Base-by-base conservation (phyloP, 2,329 filamentous ascomycete genomes). In the Stagonosporopsis vannaccii region DNA sequence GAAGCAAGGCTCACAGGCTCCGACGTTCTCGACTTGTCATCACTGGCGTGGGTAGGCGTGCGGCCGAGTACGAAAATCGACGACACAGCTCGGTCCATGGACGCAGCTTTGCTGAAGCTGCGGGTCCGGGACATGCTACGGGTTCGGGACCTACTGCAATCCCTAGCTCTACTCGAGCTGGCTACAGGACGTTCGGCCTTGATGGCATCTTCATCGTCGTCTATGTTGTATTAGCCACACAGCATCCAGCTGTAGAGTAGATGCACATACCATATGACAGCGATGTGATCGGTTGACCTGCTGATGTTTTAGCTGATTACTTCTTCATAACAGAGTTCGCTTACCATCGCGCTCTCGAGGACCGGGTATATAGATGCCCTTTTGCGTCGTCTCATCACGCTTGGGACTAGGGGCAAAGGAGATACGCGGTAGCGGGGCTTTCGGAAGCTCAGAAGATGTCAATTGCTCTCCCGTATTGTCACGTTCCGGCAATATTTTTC, bases 1-100 rank as follows among this genome's bases (percentile, higher is more conserved):
- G 70, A 66, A 0, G 76, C 76, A 44, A 83, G 39, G 45, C 82
- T 79, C 26, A 75, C 58, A 28, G 84, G 83, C 23, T 76, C 67
- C 0, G 79, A 81, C 55, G 83, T 83, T 2, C 79, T 71, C 11
- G 51, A 37, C 26, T 36, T 58, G 2, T 50, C 52, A 11, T 56
- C 46, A 8, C 59, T 64, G 7, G 36, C 23, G 17, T n/a, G 36
- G 33, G 45, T 53, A 1, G 58, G 28, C n/a, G 56, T 58, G 3
- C 25, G 28, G 13, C 76, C 74, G 13, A 80, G 65, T 8, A 79
- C 75, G 51, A 80, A 80, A 35, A 79, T 69, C 7, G 77, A 79
- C 1, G 77, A 75, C 4, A 74, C 74, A 6, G 73, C 71, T 20
- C 71, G 69, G 19, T 79, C 77, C 32, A 80, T 63, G 2, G 78